Evolutionary conservation across 441 rosid species (phyloP).

Genomic region (Aquilaria agallochum): DNA sequence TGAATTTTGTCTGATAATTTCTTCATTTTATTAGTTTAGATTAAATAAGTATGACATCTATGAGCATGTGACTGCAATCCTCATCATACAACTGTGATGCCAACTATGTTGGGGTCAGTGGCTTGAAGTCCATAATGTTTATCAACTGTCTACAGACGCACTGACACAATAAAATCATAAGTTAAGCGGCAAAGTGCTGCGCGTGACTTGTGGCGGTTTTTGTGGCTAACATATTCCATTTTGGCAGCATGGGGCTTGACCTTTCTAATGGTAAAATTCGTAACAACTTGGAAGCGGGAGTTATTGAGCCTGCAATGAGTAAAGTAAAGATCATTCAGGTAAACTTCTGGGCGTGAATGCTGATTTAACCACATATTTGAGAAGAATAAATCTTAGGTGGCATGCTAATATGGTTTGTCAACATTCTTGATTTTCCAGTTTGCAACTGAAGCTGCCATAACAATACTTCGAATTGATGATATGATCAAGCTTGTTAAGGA

Average conservation of each 20-base stretch:
- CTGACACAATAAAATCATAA: too few species aligned
- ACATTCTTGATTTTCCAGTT: slow-evolving; percentile 42
- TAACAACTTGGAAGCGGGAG: slow-evolving; percentile 96
- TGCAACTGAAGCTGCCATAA: slow-evolving; percentile 99
- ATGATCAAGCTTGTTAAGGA: slow-evolving; percentile 97
- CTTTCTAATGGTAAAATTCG: slow-evolving; percentile 77
- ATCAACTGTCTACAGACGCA: too few species aligned
- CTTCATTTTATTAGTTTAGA: not conserved
- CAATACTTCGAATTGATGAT: slow-evolving; percentile 95
- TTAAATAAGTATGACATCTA: not conserved
- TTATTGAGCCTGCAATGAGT: slow-evolving; percentile 99
- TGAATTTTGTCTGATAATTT: not conserved
- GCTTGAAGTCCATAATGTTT: too few species aligned
- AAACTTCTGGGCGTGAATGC: not conserved
- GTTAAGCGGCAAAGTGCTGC: too few species aligned
- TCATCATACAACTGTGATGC: too few species aligned
- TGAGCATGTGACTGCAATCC: too few species aligned
- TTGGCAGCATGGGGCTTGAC: slow-evolving; percentile 93
- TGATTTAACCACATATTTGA: too few species aligned
- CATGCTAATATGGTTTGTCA: not conserved
- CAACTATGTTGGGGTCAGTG: too few species aligned
- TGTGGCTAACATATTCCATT: slow-evolving; percentile 1
- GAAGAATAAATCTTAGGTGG: not conserved
- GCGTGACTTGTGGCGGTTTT: too few species aligned
- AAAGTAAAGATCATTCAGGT: slow-evolving; percentile 99